A percentile compares a stretch with the other conserved stretches of the same genome.
These are phyloP conservation scores for Tetraselmis striata DNA, from an alignment of 139 green algal genomes.

Conservation along the genomic window DNA sequence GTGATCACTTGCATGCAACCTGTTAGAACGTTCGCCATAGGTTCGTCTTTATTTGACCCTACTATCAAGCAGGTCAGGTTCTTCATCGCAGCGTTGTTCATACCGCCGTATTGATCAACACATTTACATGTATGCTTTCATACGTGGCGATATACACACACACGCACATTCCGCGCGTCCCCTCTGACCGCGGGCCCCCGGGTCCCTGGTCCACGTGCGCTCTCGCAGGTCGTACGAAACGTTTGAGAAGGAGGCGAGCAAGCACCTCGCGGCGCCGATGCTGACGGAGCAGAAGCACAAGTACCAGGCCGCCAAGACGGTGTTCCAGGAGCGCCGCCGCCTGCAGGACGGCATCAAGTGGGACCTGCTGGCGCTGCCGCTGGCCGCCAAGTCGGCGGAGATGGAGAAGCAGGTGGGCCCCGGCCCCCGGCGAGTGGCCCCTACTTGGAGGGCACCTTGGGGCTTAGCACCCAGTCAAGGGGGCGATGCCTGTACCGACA, in stretches of 20 bases:
- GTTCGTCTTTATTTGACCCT: too few relatives aligned
- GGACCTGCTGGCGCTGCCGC: constrained; percentile 51
- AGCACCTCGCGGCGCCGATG: constrained; percentile 41
- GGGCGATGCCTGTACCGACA: too few relatives aligned
- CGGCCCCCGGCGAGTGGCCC: not conserved
- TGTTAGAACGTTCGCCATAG: too few relatives aligned
- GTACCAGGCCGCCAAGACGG: constrained; percentile 49
- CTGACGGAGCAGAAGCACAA: constrained; percentile 75
- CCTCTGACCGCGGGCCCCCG: too few relatives aligned
- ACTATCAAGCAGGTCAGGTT: too few relatives aligned
- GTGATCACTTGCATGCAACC: too few relatives aligned
- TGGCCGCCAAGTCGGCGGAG: not conserved
- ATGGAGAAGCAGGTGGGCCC: not conserved
- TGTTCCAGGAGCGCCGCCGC: constrained; percentile 40
- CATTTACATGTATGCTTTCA: too few relatives aligned
- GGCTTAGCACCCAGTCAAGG: constrained; percentile 32
- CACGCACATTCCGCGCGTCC: too few relatives aligned
- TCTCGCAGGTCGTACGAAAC: constrained; percentile 60
- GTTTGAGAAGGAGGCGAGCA: constrained; percentile 63
- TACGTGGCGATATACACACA: too few relatives aligned
- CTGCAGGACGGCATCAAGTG: constrained; percentile 42
- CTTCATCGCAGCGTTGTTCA: too few relatives aligned
- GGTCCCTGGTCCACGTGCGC: too few relatives aligned
- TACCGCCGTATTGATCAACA: too few relatives aligned
- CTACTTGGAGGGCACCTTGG: not conserved